Base-by-base conservation (phyloP, 805 yeast species). In the Ogataea saltuana region DNA sequence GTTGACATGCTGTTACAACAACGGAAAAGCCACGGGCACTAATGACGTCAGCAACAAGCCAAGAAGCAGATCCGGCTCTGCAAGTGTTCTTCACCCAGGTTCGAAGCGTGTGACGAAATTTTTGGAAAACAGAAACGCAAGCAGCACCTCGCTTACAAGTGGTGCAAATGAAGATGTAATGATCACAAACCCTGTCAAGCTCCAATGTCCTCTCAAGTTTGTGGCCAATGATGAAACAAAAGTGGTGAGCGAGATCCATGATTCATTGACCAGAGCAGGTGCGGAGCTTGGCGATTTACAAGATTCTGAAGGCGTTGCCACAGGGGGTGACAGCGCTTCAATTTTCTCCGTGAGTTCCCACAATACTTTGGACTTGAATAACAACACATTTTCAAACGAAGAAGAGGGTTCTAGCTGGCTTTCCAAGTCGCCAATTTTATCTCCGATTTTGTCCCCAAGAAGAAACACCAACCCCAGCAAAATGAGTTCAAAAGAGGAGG, bases 1-100 rank as follows among this genome's bases (percentile, higher is more conserved):
- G 26, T 58, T 85, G 30, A 77, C 80, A 4, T 72, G 78, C 46
- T 77, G 83, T 50, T 78, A 75, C 49, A 73, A 73, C 28, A 48
- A 55, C 34, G 61, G 63, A 4, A 42, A 49, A 15, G 41, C 48
- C 25, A 16, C 28, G 3, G 44, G 31, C 3, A 27, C 26, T 10
- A 25, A 31, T 17, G 40, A 38, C 10, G 12, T 31, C 15, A 11
- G 9, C 9, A 34, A 37, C 21, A 33, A 34, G n/a, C 33, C 32
- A 3, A 42, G 59, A 27, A 47, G 53, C 28, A 49, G 60, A 32
- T 50, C 58, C 1, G 54, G 55, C 9, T 46, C 59, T 20, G 39
- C 45, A 16, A 45, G 38, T 7, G 27, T 44, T 6, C 19, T 45
- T 15, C 45, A 41, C 23, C 37, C 45, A 4, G 39, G 46, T 12